These are phyloP conservation scores for Populus pruinosa DNA, from an alignment of 345 rosid species.

Conservation along the genomic window DNA sequence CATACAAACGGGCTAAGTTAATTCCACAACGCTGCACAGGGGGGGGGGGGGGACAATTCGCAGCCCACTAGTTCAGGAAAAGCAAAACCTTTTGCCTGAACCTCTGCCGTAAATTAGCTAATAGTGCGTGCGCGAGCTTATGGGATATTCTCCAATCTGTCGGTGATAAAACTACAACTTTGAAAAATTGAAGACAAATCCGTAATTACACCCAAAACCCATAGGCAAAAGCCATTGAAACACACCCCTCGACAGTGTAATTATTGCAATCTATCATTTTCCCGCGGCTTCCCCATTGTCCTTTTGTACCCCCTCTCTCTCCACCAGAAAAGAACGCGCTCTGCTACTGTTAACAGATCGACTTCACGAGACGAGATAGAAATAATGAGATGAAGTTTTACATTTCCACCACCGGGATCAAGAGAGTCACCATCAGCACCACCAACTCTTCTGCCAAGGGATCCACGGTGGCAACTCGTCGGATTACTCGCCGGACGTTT, in stretches of 20 bases:
- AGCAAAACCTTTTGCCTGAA: no score
- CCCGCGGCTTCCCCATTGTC: constrained; percentile 49
- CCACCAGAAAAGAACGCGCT: neutral
- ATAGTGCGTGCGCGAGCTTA: no score
- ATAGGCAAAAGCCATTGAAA: neutral
- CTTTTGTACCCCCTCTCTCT: constrained; percentile 8
- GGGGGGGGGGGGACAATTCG: no score
- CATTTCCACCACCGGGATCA: constrained; percentile 64
- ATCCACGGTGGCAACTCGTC: constrained; percentile 39
- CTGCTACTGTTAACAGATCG: neutral
- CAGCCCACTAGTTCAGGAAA: no score
- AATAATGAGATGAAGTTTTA: constrained; percentile 53
- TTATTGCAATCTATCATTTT: constrained; percentile 10
- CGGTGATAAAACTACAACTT: neutral
- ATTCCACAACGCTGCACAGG: no score
- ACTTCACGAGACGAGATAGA: neutral
- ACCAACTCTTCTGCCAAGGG: constrained; percentile 38
- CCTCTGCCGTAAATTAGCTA: no score
- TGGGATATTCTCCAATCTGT: neutral
- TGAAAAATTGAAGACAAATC: neutral
- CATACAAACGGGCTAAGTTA: no score
- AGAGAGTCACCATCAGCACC: constrained; percentile 55
- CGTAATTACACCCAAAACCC: neutral
- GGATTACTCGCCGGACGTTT: constrained; percentile 51
- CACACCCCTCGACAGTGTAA: neutral